Base-by-base conservation (phyloP, 2,329 filamentous ascomycete species). In the Xylaria sp. region DNA sequence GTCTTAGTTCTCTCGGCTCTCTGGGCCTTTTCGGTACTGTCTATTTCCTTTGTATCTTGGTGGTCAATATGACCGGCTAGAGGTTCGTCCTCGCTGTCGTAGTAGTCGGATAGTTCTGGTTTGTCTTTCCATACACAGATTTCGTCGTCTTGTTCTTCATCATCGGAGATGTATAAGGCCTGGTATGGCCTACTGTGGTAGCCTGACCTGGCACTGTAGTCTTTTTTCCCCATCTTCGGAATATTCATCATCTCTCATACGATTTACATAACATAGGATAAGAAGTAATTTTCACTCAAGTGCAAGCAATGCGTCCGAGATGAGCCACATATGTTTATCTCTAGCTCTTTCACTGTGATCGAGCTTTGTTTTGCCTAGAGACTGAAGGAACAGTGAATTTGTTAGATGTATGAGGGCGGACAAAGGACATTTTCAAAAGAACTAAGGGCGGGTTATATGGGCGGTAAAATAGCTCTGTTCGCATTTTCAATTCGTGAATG, bases 121-220 rank as follows among this genome's bases (percentile, higher is more conserved):
- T 29, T 38, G 6, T 67, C 52, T 37, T 58, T 49, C 68, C 68
- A 70, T 3, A 69, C 63, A 21, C 63, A 66, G 8, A 69, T 31
- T n/a, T 71, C 67, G 25, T 71, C 68, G 17, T 71, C 68, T 19
- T 63, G 60, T 3, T 49, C 68, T 15, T 66, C 65, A 3, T 65
- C 60, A 15, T 70, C 67, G 2, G 65, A 70, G 8, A 62, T n/a
- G 10, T 41, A 64, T 2, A 64, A 27, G 15, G 68, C 58, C 17
- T 69, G 67, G 25, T 68, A 71, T 10, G 67, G 67, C n/a, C 60
- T 64, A 2, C 54, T 46, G 33, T 62, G 51, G 33, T 68, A 68
- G 44, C 67, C 53, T n/a, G 58, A 23, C 7, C 54, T 17, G 13
- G 47, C 21, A 17, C 23, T 33, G 43, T 44, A 48, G 43, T 41